A percentile compares a stretch with the other conserved stretches of the same genome.
Conservation (phyloP, 768 basidiomycete species). For the Tricholoma furcatifolium region DNA sequence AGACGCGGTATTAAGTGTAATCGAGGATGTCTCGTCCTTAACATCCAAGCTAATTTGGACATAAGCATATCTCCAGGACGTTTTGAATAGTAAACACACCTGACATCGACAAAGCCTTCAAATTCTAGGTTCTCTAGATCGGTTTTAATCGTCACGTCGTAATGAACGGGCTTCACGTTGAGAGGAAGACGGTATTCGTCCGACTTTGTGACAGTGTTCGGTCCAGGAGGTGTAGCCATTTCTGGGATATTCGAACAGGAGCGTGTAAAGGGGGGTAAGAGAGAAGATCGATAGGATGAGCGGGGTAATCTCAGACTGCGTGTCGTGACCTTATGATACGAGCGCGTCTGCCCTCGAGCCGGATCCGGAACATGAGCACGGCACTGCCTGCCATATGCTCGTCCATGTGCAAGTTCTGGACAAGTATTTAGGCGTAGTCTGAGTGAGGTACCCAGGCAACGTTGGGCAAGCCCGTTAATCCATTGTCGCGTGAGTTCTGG, state of each 20-base stretch:
- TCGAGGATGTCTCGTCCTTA: constrained; percentile 52
- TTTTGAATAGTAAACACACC: constrained; percentile 37
- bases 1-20: constrained; percentile 66
- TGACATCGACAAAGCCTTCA: constrained; percentile 71
- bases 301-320: constrained; percentile 12
- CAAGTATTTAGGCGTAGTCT: background rate
- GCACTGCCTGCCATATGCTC: background rate
- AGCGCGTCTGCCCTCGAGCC: constrained; percentile 8
- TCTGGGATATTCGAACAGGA: constrained; percentile 18
- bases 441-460: background rate
- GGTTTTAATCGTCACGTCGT: constrained; percentile 76
- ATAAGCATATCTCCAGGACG: background rate
- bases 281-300: constrained; percentile 15
- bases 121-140: constrained; percentile 80
- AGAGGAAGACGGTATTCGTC: constrained; percentile 63
- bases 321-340: constrained; percentile 16
- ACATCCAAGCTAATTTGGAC: constrained; percentile 56
- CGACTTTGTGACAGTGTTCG: constrained; percentile 17
- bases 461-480: background rate
- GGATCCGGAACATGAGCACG: background rate
- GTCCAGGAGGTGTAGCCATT: constrained; percentile 26
- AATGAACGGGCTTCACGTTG: constrained; percentile 69
- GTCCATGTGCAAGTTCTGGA: background rate
- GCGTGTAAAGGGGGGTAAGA: constrained; percentile 14
- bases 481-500: constrained; percentile 12